Evolutionary conservation across 805 yeast genomes (phyloP), one percentile per base, ranked within the genome.

Genomic region (Metschnikowia kunwiensis): DNA sequence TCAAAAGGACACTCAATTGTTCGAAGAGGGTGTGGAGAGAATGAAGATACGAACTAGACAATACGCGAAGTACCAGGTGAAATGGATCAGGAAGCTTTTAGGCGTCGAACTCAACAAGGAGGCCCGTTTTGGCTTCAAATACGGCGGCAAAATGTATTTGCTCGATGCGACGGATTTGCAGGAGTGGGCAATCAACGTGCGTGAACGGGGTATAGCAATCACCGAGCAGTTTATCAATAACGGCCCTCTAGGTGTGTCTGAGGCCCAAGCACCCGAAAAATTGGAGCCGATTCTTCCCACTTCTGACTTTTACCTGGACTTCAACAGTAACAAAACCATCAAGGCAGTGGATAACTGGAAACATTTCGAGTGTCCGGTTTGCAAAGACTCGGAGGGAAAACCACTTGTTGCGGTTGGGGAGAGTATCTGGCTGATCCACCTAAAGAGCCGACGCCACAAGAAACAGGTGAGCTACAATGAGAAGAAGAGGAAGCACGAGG

Each of bases 21-120:
- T 73, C 34, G 54, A 54, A 4, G 65, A 61, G 3, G 78, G 91
- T 7, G 63, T 81, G 3, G 82, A 77, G 9, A 68, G 77, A 22
- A 93, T 93, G 97, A 89, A 91, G 55, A 61, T 77, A 0, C 69
- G 82, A 27, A 93, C 98, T 0, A 63, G 95, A 36, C 84, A 82
- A 51, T 93, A 93, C 58, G 95, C 97, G 1, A 81, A 80, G 44
- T 74, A 75, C 43, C 98, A 93, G 55, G 79, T 87, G 9, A 88
- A 87, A 55, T 93, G 97, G 97, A 88, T 93, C 43, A 72, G 74
- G 32, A 85, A 82, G 47, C 67, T 78, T 40, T 60, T 93, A 10
- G 70, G 80, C 0, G 76, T 79, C 0, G 88, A 82, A 57, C 55
- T 81, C 13, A 56, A 59, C 13, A 67, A 67, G 35, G 84, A 78